Evolutionary conservation across 2,329 filamentous ascomycete species (phyloP).

Genomic region (Macroventuria anomochaeta): DNA sequence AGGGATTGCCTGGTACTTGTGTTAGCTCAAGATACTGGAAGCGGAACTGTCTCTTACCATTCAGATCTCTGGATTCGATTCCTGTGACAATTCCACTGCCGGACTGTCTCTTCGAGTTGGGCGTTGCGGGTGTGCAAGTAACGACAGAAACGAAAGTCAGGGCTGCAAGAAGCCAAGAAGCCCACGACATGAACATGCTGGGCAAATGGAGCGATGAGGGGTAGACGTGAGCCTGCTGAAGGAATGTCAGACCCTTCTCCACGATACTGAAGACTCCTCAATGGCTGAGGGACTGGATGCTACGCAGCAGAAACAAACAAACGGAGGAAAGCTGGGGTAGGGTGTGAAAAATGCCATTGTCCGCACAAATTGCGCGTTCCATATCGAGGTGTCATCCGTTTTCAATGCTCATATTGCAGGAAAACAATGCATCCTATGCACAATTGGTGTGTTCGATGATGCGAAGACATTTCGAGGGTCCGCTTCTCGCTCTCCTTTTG

Average conservation of each 20-base stretch:
- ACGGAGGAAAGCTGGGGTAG: not conserved
- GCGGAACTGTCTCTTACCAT: conserved; percentile 6
- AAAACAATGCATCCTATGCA: not conserved
- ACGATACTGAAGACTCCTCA: not conserved
- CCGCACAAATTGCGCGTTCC: too few species aligned
- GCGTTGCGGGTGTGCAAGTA: conserved; percentile 10
- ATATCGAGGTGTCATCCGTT: not conserved
- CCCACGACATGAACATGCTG: conserved; percentile 17
- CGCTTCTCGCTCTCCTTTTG: not conserved
- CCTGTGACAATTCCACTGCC: conserved; percentile 26
- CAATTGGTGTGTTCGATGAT: conserved; percentile 3
- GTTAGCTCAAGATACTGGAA: conserved; percentile 3
- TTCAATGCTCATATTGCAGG: not conserved
- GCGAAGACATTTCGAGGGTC: not conserved
- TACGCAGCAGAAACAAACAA: not conserved
- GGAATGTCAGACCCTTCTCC: not conserved
- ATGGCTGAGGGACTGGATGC: not conserved
- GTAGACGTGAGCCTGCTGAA: not conserved
- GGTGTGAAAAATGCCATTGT: not conserved
- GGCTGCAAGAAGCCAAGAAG: not conserved
- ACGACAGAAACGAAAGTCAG: conserved; percentile 12
- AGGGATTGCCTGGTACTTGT: conserved; percentile 31
- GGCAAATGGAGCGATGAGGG: not conserved
- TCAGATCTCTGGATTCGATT: conserved; percentile 26
- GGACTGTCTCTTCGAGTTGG: conserved; percentile 5